A percentile compares a stretch with the other conserved stretches of the same genome.
Evolutionary conservation across 176 grass and related monocot genomes (phyloP).

Genomic region (Puya raimondii): DNA sequence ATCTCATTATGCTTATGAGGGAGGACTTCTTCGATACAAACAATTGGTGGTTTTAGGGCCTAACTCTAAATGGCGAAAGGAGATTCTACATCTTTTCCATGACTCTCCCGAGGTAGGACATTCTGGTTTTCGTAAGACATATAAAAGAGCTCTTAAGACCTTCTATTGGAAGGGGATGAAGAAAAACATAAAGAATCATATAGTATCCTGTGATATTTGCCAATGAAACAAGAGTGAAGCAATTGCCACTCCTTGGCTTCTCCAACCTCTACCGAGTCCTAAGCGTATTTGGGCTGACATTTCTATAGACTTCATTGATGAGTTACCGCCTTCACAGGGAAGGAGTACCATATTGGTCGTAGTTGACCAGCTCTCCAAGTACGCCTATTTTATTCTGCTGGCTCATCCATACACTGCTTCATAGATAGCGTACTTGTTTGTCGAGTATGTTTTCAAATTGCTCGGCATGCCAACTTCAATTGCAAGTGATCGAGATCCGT

Average conservation of each 20-base stretch:
- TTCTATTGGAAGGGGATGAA: constrained; percentile 4
- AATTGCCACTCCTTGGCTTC: neutral
- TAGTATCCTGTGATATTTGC: neutral
- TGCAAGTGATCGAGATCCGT: neutral
- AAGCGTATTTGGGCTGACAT: neutral
- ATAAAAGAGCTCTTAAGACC: neutral
- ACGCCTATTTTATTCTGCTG: neutral
- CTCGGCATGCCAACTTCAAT: neutral
- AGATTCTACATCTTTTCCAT: neutral
- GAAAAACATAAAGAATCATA: neutral
- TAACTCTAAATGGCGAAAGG: neutral
- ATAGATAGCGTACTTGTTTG: neutral
- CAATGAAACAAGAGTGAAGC: neutral
- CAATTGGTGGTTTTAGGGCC: neutral
- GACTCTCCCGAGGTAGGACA: neutral
- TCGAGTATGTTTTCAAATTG: neutral
- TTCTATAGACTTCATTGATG: constrained; percentile 1
- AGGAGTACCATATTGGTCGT: neutral
- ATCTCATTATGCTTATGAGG: no score
- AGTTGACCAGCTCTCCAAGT: neutral
- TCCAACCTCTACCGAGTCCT: neutral
- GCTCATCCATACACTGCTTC: neutral
- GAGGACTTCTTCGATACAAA: neutral
- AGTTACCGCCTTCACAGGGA: neutral
- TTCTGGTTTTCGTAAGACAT: neutral